Percentiles rank a stretch among this genome's conserved stretches.
Conservation (phyloP, 345 rosid genomes). For the Geranium brycei region DNA sequence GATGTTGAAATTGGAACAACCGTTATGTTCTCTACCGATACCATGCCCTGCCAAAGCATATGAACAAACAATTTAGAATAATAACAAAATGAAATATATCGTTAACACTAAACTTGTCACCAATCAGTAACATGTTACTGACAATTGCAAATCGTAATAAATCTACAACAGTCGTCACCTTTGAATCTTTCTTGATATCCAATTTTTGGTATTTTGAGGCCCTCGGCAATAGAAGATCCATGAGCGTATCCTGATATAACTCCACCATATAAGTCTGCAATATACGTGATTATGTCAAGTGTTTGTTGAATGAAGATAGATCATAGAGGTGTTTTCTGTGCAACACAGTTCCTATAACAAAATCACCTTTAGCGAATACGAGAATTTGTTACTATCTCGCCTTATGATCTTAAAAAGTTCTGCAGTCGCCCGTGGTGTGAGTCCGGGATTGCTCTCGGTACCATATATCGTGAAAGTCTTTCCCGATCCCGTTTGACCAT, state of each 20-base stretch:
- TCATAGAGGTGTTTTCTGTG: not conserved
- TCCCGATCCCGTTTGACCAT: slow-evolving; percentile 98
- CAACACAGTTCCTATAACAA: not conserved
- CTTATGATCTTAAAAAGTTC: slow-evolving; percentile 74
- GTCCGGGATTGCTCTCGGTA: slow-evolving; percentile 58
- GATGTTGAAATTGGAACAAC: slow-evolving; percentile 52
- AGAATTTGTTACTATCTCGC: slow-evolving; percentile 66
- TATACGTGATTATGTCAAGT: not conserved
- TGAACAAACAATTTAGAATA: slow-evolving; percentile 6
- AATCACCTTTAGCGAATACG: slow-evolving; percentile 74
- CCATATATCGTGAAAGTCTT: slow-evolving; percentile 96
- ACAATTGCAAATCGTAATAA: not conserved
- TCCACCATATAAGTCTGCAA: slow-evolving; percentile 90
- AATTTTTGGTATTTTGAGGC: slow-evolving; percentile 52
- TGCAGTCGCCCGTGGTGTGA: slow-evolving; percentile 73
- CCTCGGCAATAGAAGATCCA: slow-evolving; percentile 71
- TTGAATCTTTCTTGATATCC: slow-evolving; percentile 85
- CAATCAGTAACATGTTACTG: not conserved
- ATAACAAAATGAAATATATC: not conserved
- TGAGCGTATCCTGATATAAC: slow-evolving; percentile 84
- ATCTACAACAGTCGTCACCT: slow-evolving; percentile 30
- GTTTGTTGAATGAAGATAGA: too few relatives aligned
- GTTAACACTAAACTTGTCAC: not conserved
- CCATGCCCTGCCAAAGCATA: slow-evolving; percentile 65
- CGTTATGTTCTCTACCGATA: slow-evolving; percentile 74